phyloP scores from a whole-genome alignment of 2,329 filamentous ascomycete genomes.

The Huntiella bhutanensis region DNA sequence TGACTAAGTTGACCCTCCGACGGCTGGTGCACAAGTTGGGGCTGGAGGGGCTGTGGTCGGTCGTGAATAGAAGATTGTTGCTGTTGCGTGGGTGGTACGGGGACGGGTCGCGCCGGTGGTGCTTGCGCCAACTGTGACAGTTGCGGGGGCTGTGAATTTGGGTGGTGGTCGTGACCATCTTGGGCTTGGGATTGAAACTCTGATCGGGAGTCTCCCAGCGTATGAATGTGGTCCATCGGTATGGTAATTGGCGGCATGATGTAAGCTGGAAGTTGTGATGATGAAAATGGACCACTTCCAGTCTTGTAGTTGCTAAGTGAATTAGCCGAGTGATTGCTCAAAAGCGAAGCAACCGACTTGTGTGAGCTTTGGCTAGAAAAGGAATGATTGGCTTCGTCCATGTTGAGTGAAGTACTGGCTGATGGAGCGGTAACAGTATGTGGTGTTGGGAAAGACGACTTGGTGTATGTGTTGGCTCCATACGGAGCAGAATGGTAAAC shows the following conservation, averaged over 20 bases:
- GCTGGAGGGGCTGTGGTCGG: conserved; percentile 2
- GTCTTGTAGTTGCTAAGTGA: too few species aligned
- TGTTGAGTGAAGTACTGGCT: too few species aligned
- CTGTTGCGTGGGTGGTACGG: neutral
- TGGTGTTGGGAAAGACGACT: too few species aligned
- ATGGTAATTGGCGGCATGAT: too few species aligned
- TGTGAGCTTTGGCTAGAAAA: too few species aligned
- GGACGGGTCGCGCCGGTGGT: neutral
- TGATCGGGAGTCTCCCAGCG: neutral
- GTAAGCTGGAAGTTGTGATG: too few species aligned
- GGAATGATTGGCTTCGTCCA: too few species aligned
- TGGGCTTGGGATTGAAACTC: conserved; percentile 1
- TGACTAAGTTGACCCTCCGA: neutral
- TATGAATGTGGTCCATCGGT: too few species aligned
- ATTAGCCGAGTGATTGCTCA: too few species aligned
- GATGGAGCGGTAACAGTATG: too few species aligned
- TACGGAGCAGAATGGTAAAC: conserved; percentile 4
- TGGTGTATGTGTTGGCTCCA: conserved; percentile 1
- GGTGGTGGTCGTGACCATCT: neutral
- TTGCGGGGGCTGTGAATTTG: neutral
- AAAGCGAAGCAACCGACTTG: too few species aligned
- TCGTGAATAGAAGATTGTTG: conserved; percentile 1
- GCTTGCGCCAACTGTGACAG: neutral
- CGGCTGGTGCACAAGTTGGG: conserved; percentile 6
- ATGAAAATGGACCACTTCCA: too few species aligned